Conservation (phyloP, 495 filamentous ascomycete genomes). For the Extremus antarcticus region DNA sequence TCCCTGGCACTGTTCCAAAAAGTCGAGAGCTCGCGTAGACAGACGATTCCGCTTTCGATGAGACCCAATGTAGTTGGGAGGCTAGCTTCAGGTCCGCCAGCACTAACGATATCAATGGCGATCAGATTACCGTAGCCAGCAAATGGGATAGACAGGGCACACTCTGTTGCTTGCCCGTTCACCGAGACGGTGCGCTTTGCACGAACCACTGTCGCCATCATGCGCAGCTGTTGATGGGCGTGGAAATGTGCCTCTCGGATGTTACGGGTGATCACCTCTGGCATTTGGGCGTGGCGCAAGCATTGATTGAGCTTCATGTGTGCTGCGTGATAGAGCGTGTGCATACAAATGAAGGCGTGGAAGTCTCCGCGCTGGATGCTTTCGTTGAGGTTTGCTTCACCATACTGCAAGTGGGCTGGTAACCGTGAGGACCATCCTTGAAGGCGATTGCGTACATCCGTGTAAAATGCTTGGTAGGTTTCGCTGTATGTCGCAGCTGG, state of each 20-base stretch:
- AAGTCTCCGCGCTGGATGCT: conserved; percentile 37
- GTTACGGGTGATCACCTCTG: conserved; percentile 22
- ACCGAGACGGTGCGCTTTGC: conserved; percentile 3
- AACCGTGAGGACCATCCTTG: conserved; percentile 39
- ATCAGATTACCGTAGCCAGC: conserved; percentile 24
- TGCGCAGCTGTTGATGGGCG: conserved; percentile 19
- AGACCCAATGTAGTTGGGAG: conserved; percentile 16
- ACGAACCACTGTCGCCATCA: conserved; percentile 14
- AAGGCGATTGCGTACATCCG: conserved; percentile 38
- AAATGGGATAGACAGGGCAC: conserved; percentile 23
- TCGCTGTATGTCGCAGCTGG: conserved; percentile 33
- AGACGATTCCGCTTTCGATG: conserved; percentile 14
- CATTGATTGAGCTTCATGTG: conserved; percentile 54
- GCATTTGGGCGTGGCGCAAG: conserved; percentile 28
- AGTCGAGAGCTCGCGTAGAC: conserved; percentile 18
- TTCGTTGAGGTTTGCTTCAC: conserved; percentile 39
- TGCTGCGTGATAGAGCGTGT: conserved; percentile 50
- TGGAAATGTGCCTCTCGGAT: conserved; percentile 21
- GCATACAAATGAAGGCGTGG: conserved; percentile 47
- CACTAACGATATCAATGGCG: conserved; percentile 26
- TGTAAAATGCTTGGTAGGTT: conserved; percentile 42
- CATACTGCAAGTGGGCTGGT: conserved; percentile 38
- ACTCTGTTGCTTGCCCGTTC: background rate
- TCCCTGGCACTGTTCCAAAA: conserved; percentile 25
- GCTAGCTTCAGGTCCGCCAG: conserved; percentile 21